phyloP scores from a whole-genome alignment of 148 eudicot species.

The Polygonum aviculare region DNA sequence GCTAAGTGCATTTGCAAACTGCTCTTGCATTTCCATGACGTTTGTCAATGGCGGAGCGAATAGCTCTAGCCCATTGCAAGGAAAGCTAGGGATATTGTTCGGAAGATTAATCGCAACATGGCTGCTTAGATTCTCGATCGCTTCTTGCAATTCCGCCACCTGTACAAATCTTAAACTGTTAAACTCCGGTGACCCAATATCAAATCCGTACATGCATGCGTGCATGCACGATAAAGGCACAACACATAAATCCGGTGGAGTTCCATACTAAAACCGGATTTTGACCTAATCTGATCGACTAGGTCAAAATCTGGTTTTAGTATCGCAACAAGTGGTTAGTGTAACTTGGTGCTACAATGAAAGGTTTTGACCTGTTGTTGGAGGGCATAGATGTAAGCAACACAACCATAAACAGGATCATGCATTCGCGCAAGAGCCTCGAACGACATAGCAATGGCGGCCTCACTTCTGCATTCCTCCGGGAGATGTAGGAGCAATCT shows the following conservation, averaged over 20 bases:
- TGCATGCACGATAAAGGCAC: too few species aligned
- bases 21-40: background rate
- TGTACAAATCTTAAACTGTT: conserved; percentile 13
- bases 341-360: background rate
- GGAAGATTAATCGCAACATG: conserved; percentile 29
- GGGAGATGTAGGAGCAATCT: conserved; percentile 57
- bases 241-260: too few species aligned
- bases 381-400: conserved; percentile 64
- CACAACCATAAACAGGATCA: conserved; percentile 77
- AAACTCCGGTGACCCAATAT: too few species aligned
- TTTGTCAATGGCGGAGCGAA: background rate
- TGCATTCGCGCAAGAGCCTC: conserved; percentile 72
- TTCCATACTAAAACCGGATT: too few species aligned
- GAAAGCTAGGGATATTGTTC: background rate
- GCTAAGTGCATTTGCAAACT: background rate
- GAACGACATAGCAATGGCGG: conserved; percentile 52
- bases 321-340: too few species aligned
- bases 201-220: too few species aligned
- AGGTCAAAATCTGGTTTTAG: too few species aligned
- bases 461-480: conserved; percentile 37
- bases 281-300: too few species aligned
- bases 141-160: conserved; percentile 67
- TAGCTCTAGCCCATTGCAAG: background rate
- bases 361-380: conserved; percentile 50
- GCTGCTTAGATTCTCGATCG: conserved; percentile 39